Base-by-base conservation (phyloP, 2,329 filamentous ascomycete genomes). In the Epichloe elymi region DNA sequence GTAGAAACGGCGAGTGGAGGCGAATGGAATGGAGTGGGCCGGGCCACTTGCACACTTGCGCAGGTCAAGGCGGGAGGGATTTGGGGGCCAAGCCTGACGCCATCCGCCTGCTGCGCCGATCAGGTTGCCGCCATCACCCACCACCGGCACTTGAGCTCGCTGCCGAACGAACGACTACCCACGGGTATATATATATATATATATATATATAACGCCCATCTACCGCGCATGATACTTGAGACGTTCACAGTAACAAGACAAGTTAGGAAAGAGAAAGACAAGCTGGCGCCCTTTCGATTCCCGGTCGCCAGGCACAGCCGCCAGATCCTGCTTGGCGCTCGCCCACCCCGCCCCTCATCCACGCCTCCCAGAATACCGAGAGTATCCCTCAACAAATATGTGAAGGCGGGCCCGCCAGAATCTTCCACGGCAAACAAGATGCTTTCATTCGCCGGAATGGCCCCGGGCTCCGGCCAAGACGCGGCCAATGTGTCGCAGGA, bases 231-330 rank as follows among this genome's bases (percentile, higher is more conserved):
- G 30, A 11, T 30, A 10, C 30, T 30, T 10, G 10, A 30, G 30
- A 30, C 10, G 30, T 10, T 30, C 10, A 30, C 30, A 10, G 8
- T 3, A 0, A 11, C 3, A 30, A 11, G 3, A 30, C 3, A 1
- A 26, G 15, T 2, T 20, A 15, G 19, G 5, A 30, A 20, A 3
- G 6, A 38, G 3, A 23, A 5, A 40, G 33, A n/a, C 19, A 26
- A 70, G 58, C 63, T 74, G 72, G 72, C 72, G 64, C 70, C 67
- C 48, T 69, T 70, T 49, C 64, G 65, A 52, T 65, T 70, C 58
- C 57, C 68, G 26, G 62, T 70, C 56, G 61, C 62, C 40, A 61
- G 66, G 52, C 67, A 70, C 55, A 67, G 69, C 59, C 67, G 71
- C 58, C 65, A 73, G 60, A 60, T 78, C 60, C 66, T 76, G 56